These are phyloP conservation scores for Leucosporidium scottii DNA, from an alignment of 768 basidiomycete species.

Conservation along the genomic window DNA sequence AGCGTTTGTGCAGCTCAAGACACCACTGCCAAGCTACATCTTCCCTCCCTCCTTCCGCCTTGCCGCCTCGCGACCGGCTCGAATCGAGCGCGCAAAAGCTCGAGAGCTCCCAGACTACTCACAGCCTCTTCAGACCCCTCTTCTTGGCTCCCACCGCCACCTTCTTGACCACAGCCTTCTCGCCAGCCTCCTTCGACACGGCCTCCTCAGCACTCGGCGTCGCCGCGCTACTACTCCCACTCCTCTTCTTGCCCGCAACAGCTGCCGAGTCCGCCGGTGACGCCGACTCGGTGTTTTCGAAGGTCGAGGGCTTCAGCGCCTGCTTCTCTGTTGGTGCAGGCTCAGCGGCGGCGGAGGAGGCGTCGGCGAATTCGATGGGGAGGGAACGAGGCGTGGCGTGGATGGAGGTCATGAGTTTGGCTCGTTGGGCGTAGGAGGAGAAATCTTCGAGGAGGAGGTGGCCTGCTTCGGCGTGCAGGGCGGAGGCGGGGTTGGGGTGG, in stretches of 20 bases:
- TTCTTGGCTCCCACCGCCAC: neutral
- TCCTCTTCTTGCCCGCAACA: neutral
- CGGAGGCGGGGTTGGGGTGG: constrained; percentile 93
- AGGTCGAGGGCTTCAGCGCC: neutral
- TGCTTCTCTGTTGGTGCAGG: neutral
- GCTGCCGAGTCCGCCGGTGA: neutral
- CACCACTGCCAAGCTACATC: no score
- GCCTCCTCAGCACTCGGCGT: neutral
- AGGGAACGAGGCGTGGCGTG: constrained; percentile 52
- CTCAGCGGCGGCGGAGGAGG: constrained; percentile 6
- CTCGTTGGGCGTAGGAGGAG: constrained; percentile 74
- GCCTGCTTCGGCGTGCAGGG: constrained; percentile 91
- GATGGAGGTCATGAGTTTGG: constrained; percentile 79
- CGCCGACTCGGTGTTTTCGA: neutral
- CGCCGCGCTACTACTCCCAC: neutral
- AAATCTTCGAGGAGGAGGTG: constrained; percentile 80
- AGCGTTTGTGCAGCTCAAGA: no score
- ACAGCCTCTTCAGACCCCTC: neutral
- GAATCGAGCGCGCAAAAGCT: neutral
- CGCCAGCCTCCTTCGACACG: neutral
- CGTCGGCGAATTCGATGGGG: constrained; percentile 13
- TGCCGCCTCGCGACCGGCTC: no score
- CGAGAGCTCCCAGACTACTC: neutral
- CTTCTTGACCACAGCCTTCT: neutral
- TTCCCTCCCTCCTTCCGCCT: no score